These are phyloP conservation scores for Thermochaetoides dissita DNA, from an alignment of 2,329 filamentous ascomycete species.

Conservation along the genomic window DNA sequence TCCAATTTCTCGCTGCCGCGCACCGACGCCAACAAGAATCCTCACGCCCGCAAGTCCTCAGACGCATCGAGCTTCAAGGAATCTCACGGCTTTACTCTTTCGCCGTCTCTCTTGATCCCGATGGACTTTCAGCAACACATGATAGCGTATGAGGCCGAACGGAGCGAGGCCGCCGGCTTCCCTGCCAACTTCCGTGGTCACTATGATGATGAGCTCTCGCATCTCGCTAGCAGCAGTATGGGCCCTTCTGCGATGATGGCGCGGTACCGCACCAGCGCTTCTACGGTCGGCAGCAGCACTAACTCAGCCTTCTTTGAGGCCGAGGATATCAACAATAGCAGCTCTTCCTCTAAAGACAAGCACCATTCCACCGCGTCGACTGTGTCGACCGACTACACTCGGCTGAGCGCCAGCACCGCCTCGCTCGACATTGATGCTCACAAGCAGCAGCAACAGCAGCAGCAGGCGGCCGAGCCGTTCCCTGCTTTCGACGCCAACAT, in stretches of 20 bases:
- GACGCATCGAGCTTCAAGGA: constrained; percentile 43
- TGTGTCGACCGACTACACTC: constrained; percentile 38
- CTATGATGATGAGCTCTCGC: constrained; percentile 1
- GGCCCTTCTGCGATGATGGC: constrained; percentile 21
- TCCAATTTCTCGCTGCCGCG: constrained; percentile 41
- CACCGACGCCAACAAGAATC: constrained; percentile 18
- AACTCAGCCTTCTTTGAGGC: constrained; percentile 27
- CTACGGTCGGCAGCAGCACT: constrained; percentile 38
- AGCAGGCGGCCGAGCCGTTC: constrained; percentile 17
- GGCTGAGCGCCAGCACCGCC: constrained; percentile 38
- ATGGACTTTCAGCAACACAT: constrained; percentile 44
- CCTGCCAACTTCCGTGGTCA: constrained; percentile 17
- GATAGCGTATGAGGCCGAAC: constrained; percentile 25
- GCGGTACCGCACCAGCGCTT: constrained; percentile 37
- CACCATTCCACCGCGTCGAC: constrained; percentile 38
- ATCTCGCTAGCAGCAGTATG: constrained; percentile 9
- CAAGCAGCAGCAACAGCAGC: constrained; percentile 11
- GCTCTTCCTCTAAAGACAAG: constrained; percentile 20
- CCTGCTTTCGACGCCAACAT: neutral
- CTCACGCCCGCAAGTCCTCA: constrained; percentile 29
- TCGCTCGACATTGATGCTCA: constrained; percentile 25
- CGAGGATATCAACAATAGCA: too few relatives aligned
- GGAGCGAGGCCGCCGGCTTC: constrained; percentile 21
- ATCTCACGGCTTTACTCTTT: constrained; percentile 44
- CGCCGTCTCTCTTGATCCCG: constrained; percentile 49